phyloP scores from a whole-genome alignment of 2,329 filamentous ascomycete genomes.

The Apiospora koreana region DNA sequence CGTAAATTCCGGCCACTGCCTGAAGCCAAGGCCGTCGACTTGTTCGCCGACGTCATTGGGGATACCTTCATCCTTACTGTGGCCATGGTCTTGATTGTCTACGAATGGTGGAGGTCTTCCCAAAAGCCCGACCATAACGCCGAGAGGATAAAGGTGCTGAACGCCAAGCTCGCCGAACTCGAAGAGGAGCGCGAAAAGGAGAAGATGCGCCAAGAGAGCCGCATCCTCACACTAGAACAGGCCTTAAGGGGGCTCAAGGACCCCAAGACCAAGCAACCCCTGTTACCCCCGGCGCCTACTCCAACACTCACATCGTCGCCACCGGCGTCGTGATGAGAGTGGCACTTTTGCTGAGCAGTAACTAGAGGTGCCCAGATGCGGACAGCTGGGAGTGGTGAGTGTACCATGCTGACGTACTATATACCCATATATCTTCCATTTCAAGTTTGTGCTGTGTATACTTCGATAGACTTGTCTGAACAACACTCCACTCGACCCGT shows the following conservation, averaged over 20 bases:
- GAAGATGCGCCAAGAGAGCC: constrained; percentile 43
- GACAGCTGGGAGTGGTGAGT: neutral
- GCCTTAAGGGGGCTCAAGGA: constrained; percentile 53
- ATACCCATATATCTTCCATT: neutral
- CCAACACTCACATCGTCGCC: constrained; percentile 29
- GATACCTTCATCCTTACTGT: constrained; percentile 65
- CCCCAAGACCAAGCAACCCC: constrained; percentile 57
- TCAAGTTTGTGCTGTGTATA: neutral
- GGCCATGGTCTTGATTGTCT: constrained; percentile 57
- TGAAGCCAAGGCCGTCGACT: constrained; percentile 64
- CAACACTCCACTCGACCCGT: neutral
- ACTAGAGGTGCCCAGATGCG: neutral
- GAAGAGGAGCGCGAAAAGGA: constrained; percentile 52
- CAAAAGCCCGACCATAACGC: constrained; percentile 61
- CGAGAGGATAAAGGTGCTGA: constrained; percentile 53
- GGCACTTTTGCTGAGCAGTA: neutral
- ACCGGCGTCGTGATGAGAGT: constrained; percentile 17
- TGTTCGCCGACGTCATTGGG: constrained; percentile 67
- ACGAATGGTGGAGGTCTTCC: constrained; percentile 61
- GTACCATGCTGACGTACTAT: neutral
- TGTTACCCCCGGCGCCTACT: constrained; percentile 42
- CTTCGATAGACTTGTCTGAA: neutral
- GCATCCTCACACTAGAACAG: constrained; percentile 56
- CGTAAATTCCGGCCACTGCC: constrained; percentile 65
- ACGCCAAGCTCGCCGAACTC: constrained; percentile 44